These are phyloP conservation scores for Combretum micranthum DNA, from an alignment of 345 rosid species.

Conservation along the genomic window DNA sequence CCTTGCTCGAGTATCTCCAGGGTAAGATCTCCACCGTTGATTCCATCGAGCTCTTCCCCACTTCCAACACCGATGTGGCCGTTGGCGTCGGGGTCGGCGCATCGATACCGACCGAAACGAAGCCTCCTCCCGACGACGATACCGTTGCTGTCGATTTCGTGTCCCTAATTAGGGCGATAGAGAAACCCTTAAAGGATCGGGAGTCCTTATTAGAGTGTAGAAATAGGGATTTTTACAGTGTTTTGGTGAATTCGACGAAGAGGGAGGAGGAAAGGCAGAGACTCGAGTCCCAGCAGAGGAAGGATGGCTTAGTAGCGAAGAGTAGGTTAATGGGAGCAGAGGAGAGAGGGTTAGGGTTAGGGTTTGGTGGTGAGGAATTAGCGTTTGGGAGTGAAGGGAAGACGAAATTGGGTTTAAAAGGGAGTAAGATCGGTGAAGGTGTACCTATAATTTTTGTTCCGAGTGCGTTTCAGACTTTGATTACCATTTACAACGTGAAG, in stretches of 20 bases:
- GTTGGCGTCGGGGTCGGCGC: constrained; percentile 2
- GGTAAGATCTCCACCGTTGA: constrained; percentile 59
- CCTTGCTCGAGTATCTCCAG: constrained; percentile 75
- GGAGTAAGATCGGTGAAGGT: constrained; percentile 84
- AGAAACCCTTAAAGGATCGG: constrained; percentile 76
- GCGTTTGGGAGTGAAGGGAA: constrained; percentile 46
- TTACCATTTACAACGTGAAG: constrained; percentile 86
- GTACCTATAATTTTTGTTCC: constrained; percentile 91
- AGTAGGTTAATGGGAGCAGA: constrained; percentile 77
- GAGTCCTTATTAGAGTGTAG: constrained; percentile 63
- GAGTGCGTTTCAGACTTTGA: constrained; percentile 86
- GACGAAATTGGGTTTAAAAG: constrained; percentile 62
- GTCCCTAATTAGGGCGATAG: constrained; percentile 41
- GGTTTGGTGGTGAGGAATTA: constrained; percentile 61
- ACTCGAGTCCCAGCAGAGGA: constrained; percentile 85
- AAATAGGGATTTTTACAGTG: constrained; percentile 70
- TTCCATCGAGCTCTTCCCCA: constrained; percentile 60
- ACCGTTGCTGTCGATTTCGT: constrained; percentile 15
- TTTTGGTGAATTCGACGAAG: constrained; percentile 63
- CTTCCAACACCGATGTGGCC: constrained; percentile 17
- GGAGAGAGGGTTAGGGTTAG: constrained; percentile 66
- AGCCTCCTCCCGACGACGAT: constrained; percentile 15
- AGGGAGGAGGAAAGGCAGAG: constrained; percentile 89
- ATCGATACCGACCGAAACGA: background rate
- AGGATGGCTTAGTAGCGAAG: constrained; percentile 92